Evolutionary conservation across 345 rosid species (phyloP), one percentile per base, ranked within the genome.

Genomic region (Brassica cretica): DNA sequence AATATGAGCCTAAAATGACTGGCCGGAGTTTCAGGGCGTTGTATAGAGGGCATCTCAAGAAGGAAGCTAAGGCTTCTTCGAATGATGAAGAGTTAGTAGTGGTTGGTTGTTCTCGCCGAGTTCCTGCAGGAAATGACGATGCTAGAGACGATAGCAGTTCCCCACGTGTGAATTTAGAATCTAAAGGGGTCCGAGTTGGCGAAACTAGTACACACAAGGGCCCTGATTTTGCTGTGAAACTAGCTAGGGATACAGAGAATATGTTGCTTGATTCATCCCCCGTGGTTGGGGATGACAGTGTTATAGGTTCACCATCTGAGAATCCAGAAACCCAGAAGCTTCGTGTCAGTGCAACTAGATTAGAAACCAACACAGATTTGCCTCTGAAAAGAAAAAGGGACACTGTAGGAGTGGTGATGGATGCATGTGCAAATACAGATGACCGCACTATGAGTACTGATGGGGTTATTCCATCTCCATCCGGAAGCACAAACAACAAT

Each of bases 1-100:
- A 80, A 75, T 65, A 75, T 58, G 59, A 67, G 76, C 74, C 78
- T 73, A 58, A n/a, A 68, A 29, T 72, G 79, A 25, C 68, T 70
- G 90, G 85, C 32, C 87, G 86, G 80, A 76, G 87, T 70, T 90
- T 83, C 49, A 82, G 70, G 69, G 84, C 88, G 24, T 73, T 85
- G 58, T 85, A 84, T 69, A 81, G 70, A 76, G 71, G 66, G 41
- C 75, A 71, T 49, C 49, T 29, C 41, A 85, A 75, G 81, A 10
- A 32, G 73, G 75, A 71, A 78, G 58, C 61, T 37, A 27, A 74
- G 77, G 71, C 56, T 32, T 63, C 76, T 41, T 70, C 68, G 15
- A 68, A 61, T 76, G 83, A 78, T 5, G 82, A 66, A 12, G 72
- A 58, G 7, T 53, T 29, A 9, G 68, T 76, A 59, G 76, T 78